Base-by-base conservation (phyloP, 1,284 basidiomycete species). In the Athelia sp. region DNA sequence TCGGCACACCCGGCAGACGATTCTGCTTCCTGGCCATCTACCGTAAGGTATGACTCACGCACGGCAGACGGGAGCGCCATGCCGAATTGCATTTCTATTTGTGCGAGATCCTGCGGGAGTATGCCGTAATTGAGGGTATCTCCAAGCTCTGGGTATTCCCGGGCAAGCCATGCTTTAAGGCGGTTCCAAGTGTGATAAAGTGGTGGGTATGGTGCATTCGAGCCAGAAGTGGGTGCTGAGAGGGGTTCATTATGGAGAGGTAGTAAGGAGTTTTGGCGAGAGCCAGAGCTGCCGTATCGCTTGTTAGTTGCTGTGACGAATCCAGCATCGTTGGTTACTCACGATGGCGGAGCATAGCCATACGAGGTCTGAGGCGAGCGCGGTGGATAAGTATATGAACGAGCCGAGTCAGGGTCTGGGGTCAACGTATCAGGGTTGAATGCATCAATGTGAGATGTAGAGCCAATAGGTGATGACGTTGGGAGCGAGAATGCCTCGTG, bases 101-200 rank as follows among this genome's bases (percentile, higher is more conserved):
- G 77, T 35, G 82, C 75, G 48, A 95, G 77, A 60, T 90, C 82
- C 54, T 80, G 78, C 6, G 84, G 83, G 36, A 85, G 74, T 53
- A 90, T 88, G 54, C 90, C 90, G 56, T 87, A 87, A 66, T 94
- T 94, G 57, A 96, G 83, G 18, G 91, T 93, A 64, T 96, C 92
- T 38, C 88, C 87, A 17, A 96, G 79, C 61, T 96, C 92, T 36
- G 92, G 91, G 67, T 93, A 94, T 67, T 93, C 84, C 52, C 82
- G 79, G 52, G 69, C 72, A 22, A 95, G 82, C 78, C 89, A 91
- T 19, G 71, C 65, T 52, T 84, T 83, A 46, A 96, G 75, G 26
- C 92, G 84, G 56, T 79, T 74, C 87, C 92, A 94, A 1, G 92
- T 92, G 49, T 78, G 76, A 19, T 78, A 69, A 19, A 94, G 71